Conservation (phyloP, 768 basidiomycete genomes). For the Tylopilus sp. region DNA sequence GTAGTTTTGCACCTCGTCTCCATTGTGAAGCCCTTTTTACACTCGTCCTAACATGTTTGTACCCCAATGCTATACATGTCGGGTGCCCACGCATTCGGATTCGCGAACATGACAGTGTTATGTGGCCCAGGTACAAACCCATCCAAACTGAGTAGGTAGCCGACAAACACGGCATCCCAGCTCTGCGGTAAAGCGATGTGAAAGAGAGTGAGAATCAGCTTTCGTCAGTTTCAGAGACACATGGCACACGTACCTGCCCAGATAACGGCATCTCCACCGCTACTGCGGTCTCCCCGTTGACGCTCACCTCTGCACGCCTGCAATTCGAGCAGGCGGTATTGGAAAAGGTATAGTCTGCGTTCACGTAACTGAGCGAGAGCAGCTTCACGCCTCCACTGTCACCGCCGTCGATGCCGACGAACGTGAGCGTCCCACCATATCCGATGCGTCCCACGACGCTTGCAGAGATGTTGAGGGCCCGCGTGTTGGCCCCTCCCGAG, state of each 20-base stretch:
- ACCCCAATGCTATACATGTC: slow-evolving; percentile 4
- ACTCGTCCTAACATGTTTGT: too few species aligned
- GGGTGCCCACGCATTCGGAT: slow-evolving; percentile 3
- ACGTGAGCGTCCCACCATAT: slow-evolving; percentile 1
- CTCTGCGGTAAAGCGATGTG: not conserved
- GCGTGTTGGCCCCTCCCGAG: not conserved
- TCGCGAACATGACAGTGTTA: slow-evolving; percentile 2
- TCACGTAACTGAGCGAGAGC: slow-evolving; percentile 2
- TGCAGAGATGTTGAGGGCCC: not conserved
- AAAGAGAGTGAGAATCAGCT: too few species aligned
- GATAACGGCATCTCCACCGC: slow-evolving; percentile 8
- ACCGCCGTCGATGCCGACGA: slow-evolving; percentile 7
- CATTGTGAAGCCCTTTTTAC: too few species aligned
- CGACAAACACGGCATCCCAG: slow-evolving; percentile 2
- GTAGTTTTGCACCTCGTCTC: too few species aligned
- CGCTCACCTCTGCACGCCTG: slow-evolving; percentile 4
- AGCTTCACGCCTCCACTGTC: not conserved
- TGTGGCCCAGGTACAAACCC: slow-evolving; percentile 7
- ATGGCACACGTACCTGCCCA: not conserved
- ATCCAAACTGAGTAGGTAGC: slow-evolving; percentile 3
- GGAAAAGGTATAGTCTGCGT: slow-evolving; percentile 6
- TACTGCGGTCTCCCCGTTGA: slow-evolving; percentile 1
- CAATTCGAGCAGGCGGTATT: slow-evolving; percentile 9
- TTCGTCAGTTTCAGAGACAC: not conserved
- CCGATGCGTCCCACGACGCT: not conserved